These are phyloP conservation scores for Amanita molliuscula DNA, from an alignment of 768 basidiomycete species.

Conservation along the genomic window DNA sequence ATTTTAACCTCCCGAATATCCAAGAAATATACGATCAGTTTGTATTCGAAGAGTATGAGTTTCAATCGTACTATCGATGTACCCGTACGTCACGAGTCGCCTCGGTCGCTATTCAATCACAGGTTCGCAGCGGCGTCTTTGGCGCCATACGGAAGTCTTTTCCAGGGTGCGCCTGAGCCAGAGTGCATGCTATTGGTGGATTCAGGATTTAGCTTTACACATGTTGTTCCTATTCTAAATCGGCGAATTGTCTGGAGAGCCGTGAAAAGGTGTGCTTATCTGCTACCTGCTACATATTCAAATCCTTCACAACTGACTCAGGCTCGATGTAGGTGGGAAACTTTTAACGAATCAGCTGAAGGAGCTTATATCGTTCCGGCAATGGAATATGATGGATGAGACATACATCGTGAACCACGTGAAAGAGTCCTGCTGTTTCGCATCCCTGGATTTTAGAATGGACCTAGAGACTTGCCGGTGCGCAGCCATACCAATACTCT, in stretches of 20 bases:
- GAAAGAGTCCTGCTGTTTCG: constrained; percentile 86
- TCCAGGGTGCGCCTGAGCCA: constrained; percentile 44
- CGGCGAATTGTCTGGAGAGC: constrained; percentile 70
- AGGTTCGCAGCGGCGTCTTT: constrained; percentile 60
- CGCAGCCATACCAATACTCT: constrained; percentile 16
- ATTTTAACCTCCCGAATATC: constrained; percentile 87
- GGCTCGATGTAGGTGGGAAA: constrained; percentile 93
- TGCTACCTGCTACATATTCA: constrained; percentile 6
- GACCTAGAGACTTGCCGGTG: constrained; percentile 79
- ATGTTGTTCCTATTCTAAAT: constrained; percentile 75
- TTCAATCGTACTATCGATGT: constrained; percentile 69
- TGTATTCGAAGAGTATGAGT: constrained; percentile 95
- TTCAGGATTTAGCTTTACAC: constrained; percentile 90
- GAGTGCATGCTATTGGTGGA: constrained; percentile 82
- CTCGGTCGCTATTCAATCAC: constrained; percentile 4
- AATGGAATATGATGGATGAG: constrained; percentile 99
- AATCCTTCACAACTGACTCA: constrained; percentile 19
- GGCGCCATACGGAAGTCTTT: constrained; percentile 67
- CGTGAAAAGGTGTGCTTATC: constrained; percentile 56
- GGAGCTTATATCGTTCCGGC: constrained; percentile 86
- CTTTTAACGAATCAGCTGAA: constrained; percentile 93
- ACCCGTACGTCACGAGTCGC: constrained; percentile 49
- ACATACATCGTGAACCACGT: constrained; percentile 89
- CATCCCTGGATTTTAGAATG: constrained; percentile 56
- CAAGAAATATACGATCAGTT: constrained; percentile 93